Evolutionary conservation across 2,329 filamentous ascomycete genomes (phyloP).

Genomic region (Colletotrichum camelliae): DNA sequence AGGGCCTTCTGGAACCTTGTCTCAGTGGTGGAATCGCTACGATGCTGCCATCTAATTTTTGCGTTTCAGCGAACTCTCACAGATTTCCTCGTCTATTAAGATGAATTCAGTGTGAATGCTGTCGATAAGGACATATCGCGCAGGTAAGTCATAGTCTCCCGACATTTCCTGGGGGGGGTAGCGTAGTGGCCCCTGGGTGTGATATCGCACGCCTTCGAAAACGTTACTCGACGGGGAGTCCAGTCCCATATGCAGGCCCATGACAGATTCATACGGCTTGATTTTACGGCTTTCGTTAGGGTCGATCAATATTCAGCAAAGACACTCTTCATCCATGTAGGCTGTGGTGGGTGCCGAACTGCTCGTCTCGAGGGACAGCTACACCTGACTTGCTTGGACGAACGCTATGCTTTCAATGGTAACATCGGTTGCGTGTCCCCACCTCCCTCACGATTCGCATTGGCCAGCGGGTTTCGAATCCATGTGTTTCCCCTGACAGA

Average conservation of each 20-base stretch:
- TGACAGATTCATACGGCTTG: accelerated
- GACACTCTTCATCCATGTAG: background rate
- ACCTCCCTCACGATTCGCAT: background rate
- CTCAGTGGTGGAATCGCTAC: background rate
- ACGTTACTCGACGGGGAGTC: background rate
- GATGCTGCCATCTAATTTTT: background rate
- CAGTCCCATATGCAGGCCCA: accelerated
- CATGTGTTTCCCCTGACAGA: background rate
- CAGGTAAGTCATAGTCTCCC: accelerated
- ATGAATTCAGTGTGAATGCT: accelerated
- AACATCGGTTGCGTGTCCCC: background rate
- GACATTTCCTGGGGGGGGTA: background rate
- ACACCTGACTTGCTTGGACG: background rate
- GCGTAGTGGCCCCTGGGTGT: background rate
- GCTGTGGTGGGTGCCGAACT: background rate
- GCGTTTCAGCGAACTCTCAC: background rate
- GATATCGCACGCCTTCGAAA: background rate
- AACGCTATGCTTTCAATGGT: background rate
- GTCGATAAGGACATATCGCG: background rate
- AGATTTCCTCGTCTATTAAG: accelerated
- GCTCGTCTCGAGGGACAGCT: background rate
- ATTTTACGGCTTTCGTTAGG: accelerated
- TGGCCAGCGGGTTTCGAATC: background rate
- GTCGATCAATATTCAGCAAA: background rate
- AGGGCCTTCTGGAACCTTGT: accelerated